phyloP scores from a whole-genome alignment of 768 basidiomycete species.

The Austroboletus festivus region DNA sequence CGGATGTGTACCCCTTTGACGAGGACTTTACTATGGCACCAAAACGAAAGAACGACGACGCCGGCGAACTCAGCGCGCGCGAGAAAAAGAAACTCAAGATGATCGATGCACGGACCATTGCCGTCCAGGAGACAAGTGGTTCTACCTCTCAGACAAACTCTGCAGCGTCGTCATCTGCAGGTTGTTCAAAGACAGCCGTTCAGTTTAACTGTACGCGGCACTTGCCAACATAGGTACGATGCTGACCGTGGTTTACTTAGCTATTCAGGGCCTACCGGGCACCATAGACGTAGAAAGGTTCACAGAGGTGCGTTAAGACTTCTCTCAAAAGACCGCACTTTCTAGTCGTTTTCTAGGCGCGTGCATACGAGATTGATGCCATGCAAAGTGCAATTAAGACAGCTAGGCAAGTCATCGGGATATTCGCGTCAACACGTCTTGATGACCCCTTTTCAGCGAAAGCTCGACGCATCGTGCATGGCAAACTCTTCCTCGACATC shows the following conservation, averaged over 20 bases:
- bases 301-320: conserved; percentile 54
- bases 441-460: conserved; percentile 39
- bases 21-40: conserved; percentile 41
- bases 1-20: too few species aligned
- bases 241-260: conserved; percentile 32
- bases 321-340: background rate
- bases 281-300: conserved; percentile 88
- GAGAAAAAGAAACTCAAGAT: conserved; percentile 73
- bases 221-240: background rate
- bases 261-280: conserved; percentile 59
- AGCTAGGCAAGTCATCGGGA: conserved; percentile 53
- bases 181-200: conserved; percentile 39
- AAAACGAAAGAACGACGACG: conserved; percentile 39
- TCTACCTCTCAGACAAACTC: conserved; percentile 23
- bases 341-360: conserved; percentile 48
- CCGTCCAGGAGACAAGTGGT: conserved; percentile 45
- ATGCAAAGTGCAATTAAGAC: conserved; percentile 86
- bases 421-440: background rate
- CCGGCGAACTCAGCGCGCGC: conserved; percentile 33
- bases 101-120: conserved; percentile 60
- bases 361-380: conserved; percentile 85
- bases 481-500: conserved; percentile 89
- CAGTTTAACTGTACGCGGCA: conserved; percentile 39
- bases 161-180: conserved; percentile 26
- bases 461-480: conserved; percentile 80